Evolutionary conservation across 352 stramenopile genomes (phyloP).

Genomic region (Phytophthora syringae): DNA sequence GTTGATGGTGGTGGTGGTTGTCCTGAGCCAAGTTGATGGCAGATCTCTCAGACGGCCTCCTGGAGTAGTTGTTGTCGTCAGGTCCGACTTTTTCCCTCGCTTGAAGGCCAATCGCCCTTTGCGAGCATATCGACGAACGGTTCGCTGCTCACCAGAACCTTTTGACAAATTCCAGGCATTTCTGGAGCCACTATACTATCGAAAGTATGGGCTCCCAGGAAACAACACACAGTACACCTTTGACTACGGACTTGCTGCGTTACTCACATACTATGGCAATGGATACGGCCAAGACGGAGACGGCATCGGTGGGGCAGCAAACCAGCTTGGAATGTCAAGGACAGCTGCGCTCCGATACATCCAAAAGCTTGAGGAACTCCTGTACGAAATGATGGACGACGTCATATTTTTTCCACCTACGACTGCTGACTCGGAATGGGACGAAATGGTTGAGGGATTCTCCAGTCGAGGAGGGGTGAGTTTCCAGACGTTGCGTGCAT

Average conservation of each 20-base stretch:
- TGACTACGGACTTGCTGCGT: constrained; percentile 13
- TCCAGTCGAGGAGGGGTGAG: background rate
- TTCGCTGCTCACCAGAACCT: constrained; percentile 6
- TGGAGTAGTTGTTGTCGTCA: background rate
- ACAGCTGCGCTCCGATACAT: constrained; percentile 6
- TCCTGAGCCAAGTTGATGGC: background rate
- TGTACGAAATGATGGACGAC: constrained; percentile 16
- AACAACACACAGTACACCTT: constrained; percentile 13
- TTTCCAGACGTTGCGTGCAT: constrained; percentile 25
- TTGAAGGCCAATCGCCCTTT: constrained; percentile 6
- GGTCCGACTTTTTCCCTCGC: constrained; percentile 6
- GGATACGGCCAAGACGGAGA: constrained; percentile 16
- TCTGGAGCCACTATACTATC: constrained; percentile 9
- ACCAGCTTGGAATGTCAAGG: constrained; percentile 5
- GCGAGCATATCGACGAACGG: constrained; percentile 1
- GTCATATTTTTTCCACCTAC: constrained; percentile 10
- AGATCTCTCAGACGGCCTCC: constrained; percentile 1
- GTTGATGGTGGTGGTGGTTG: background rate
- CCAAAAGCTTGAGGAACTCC: constrained; percentile 7
- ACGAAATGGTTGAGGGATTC: constrained; percentile 8
- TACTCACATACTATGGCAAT: constrained; percentile 21
- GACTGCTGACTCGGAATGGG: constrained; percentile 7
- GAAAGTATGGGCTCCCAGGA: constrained; percentile 3
- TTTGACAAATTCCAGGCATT: background rate
- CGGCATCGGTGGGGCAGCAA: constrained; percentile 9